Evolutionary conservation across 129 eudicot species (phyloP).

Genomic region (Scalesia atractyloides): DNA sequence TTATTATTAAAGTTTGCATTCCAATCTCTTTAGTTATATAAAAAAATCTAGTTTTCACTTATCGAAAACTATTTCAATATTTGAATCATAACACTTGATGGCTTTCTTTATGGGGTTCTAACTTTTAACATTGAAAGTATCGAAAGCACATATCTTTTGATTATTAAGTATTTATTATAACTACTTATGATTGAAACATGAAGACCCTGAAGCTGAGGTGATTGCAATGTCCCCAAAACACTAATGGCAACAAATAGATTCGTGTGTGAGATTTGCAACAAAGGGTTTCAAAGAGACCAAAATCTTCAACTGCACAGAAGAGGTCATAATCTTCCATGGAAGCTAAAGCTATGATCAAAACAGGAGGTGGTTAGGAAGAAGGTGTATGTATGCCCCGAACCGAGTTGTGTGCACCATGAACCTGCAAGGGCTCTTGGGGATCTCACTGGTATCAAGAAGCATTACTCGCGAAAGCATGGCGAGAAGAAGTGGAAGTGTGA

Average conservation of each 20-base stretch:
- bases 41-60: too few relatives aligned
- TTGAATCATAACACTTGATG: not conserved
- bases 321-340: conserved; percentile 77
- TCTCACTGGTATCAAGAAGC: conserved; percentile 77
- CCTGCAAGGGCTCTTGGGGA: conserved; percentile 82
- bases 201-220: conserved; percentile 79
- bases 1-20: too few relatives aligned
- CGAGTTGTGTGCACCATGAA: conserved; percentile 78
- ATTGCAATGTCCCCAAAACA: conserved; percentile 60
- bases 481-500: conserved; percentile 95
- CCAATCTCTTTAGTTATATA: too few relatives aligned
- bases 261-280: conserved; percentile 62
- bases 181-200: not conserved
- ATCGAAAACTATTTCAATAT: too few relatives aligned
- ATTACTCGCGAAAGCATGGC: conserved; percentile 75
- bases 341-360: conserved; percentile 65
- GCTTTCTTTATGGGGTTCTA: not conserved
- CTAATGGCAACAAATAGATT: conserved; percentile 71
- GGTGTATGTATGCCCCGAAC: conserved; percentile 70
- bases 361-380: conserved; percentile 55
- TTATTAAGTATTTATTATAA: not conserved
- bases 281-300: conserved; percentile 75
- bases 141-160: conserved; percentile 1
- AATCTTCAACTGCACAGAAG: conserved; percentile 67
- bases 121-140: not conserved